Evolutionary conservation across 805 yeast genomes (phyloP).

Genomic region (Wickerhamomyces queroliae): DNA sequence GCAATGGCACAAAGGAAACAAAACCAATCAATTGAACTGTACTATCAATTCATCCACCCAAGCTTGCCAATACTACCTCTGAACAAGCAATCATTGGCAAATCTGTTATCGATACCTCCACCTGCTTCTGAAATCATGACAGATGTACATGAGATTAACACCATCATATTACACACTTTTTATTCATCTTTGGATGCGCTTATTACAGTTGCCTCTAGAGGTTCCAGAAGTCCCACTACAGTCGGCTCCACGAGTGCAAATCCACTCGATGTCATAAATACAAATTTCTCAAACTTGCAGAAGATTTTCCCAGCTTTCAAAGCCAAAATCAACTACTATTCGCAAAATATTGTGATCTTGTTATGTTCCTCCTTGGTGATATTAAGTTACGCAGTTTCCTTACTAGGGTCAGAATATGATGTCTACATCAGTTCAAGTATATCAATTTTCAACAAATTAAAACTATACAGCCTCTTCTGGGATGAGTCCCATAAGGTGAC

Average conservation of each 20-base stretch:
- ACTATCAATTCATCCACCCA: constrained; percentile 39
- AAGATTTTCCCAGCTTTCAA: constrained; percentile 26
- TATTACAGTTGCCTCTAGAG: constrained; percentile 6
- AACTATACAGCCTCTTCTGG: constrained; percentile 33
- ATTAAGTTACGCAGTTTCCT: constrained; percentile 49
- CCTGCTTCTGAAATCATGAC: constrained; percentile 20
- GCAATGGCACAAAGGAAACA: constrained; percentile 1
- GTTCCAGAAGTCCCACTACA: neutral
- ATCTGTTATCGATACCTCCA: constrained; percentile 9
- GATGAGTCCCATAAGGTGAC: constrained; percentile 5
- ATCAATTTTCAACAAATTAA: constrained; percentile 53
- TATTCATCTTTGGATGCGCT: constrained; percentile 26
- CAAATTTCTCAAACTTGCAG: constrained; percentile 22
- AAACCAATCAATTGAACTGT: constrained; percentile 35
- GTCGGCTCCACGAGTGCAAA: neutral
- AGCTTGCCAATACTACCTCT: constrained; percentile 32
- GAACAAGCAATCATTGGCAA: constrained; percentile 25
- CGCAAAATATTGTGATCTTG: constrained; percentile 26
- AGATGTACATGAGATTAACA: constrained; percentile 25
- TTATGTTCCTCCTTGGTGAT: constrained; percentile 34
- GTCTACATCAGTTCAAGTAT: constrained; percentile 49
- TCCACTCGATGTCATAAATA: neutral
- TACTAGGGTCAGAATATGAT: constrained; percentile 57
- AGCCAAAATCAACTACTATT: constrained; percentile 20
- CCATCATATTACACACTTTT: constrained; percentile 26